These are phyloP conservation scores for Sporothrix variecibatus DNA, from an alignment of 2,329 filamentous ascomycete genomes.

Conservation along the genomic window DNA sequence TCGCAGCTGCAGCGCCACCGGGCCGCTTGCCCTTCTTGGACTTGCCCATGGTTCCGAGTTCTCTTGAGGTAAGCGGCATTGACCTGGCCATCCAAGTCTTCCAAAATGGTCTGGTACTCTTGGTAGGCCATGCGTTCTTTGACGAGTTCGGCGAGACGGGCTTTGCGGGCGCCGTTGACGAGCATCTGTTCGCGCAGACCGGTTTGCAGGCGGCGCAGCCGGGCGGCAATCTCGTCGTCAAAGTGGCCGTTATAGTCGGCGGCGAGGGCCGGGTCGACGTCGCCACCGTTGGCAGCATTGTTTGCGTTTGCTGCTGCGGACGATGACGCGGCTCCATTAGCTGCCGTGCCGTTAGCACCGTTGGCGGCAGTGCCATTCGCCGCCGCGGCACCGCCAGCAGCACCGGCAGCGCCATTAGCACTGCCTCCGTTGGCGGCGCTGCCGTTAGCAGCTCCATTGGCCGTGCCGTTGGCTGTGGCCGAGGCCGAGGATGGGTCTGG, in stretches of 20 bases:
- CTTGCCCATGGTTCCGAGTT: slow-evolving; percentile 91
- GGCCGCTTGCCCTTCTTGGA: slow-evolving; percentile 73
- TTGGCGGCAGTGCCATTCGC: background rate
- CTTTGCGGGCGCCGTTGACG: slow-evolving; percentile 87
- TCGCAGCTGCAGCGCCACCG: slow-evolving; percentile 62
- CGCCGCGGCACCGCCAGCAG: background rate
- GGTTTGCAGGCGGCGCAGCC: slow-evolving; percentile 80
- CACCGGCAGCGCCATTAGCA: background rate
- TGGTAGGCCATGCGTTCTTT: slow-evolving; percentile 94
- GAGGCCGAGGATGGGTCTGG: slow-evolving; percentile 32
- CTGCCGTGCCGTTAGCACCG: slow-evolving; percentile 10
- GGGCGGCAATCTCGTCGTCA: slow-evolving; percentile 91
- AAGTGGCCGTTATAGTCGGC: slow-evolving; percentile 86
- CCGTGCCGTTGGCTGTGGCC: slow-evolving; percentile 28
- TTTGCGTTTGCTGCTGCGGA: background rate
- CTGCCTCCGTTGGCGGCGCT: slow-evolving; percentile 38
- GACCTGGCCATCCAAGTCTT: slow-evolving; percentile 93
- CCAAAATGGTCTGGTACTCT: slow-evolving; percentile 94
- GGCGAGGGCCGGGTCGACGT: slow-evolving; percentile 36
- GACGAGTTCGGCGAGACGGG: slow-evolving; percentile 80
- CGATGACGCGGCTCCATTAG: background rate
- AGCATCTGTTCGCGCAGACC: slow-evolving; percentile 82
- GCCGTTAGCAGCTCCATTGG: slow-evolving; percentile 21
- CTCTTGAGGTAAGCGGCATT: slow-evolving; percentile 95
- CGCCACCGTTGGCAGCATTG: background rate